phyloP scores from a whole-genome alignment of 148 eudicot genomes.

The Hydrangea macrophylla region DNA sequence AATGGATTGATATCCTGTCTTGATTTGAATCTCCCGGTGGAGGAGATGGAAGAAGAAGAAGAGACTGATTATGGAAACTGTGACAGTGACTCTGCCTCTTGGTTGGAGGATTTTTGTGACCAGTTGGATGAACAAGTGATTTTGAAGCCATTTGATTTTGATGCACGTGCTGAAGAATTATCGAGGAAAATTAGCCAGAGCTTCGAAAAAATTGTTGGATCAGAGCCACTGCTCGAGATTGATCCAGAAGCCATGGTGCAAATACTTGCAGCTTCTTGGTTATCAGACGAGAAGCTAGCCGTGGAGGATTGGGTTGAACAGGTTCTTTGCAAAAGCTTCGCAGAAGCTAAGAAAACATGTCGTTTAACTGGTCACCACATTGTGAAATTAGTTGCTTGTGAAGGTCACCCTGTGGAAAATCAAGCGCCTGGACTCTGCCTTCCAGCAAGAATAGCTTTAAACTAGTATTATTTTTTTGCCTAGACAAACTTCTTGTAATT shows the following conservation, averaged over 20 bases:
- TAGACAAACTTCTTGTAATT: slow-evolving; percentile 17
- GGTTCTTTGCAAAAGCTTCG: slow-evolving; percentile 45
- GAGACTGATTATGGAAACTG: slow-evolving; percentile 18
- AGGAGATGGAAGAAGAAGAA: slow-evolving; percentile 39
- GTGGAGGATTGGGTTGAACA: slow-evolving; percentile 61
- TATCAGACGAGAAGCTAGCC: slow-evolving; percentile 31
- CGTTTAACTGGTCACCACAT: slow-evolving; percentile 29
- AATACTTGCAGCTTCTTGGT: slow-evolving; percentile 75
- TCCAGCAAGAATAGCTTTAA: slow-evolving; percentile 46
- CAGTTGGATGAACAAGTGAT: slow-evolving; percentile 56
- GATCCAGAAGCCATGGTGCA: slow-evolving; percentile 67
- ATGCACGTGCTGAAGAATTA: slow-evolving; percentile 48
- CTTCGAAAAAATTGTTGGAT: slow-evolving; percentile 33
- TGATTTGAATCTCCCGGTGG: slow-evolving; percentile 69
- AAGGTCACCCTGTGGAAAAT: slow-evolving; percentile 39
- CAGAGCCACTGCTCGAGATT: slow-evolving; percentile 42
- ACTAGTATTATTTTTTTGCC: slow-evolving; percentile 26
- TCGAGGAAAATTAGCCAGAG: slow-evolving; percentile 35
- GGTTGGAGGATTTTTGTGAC: slow-evolving; percentile 62
- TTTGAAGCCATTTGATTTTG: slow-evolving; percentile 68
- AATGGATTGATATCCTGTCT: slow-evolving; percentile 34
- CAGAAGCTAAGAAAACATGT: slow-evolving; percentile 44
- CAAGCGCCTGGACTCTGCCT: slow-evolving; percentile 47
- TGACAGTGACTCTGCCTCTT: slow-evolving; percentile 34
- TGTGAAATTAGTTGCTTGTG: slow-evolving; percentile 50